phyloP scores from a whole-genome alignment of 208 protist species.

The Acanthamoeba castellanii region DNA sequence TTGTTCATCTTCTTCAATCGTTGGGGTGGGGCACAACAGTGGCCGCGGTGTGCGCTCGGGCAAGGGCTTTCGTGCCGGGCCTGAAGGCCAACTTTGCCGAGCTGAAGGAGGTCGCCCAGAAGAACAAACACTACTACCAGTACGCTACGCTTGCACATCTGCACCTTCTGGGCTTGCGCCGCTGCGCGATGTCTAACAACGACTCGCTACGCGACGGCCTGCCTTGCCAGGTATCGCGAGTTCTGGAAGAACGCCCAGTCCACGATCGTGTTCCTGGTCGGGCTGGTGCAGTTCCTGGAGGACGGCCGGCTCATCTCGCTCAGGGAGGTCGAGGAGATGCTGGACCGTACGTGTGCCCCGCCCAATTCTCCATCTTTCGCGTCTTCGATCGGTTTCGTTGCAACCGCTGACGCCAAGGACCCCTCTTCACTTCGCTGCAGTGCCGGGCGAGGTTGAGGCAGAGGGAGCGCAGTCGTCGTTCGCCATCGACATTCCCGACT shows the following conservation, averaged over 20 bases:
- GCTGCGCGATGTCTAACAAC: not conserved
- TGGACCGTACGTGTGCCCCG: not conserved
- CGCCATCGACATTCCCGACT: slow-evolving; percentile 60
- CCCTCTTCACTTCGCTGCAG: not conserved
- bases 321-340: slow-evolving; percentile 59
- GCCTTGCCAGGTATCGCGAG: slow-evolving; percentile 28
- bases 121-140: slow-evolving; percentile 61
- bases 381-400: not conserved
- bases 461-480: slow-evolving; percentile 52
- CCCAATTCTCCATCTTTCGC: not conserved
- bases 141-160: not conserved
- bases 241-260: slow-evolving; percentile 61
- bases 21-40: not conserved
- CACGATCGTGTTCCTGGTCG: slow-evolving; percentile 48
- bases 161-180: not conserved
- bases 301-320: slow-evolving; percentile 61
- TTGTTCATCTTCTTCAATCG: not conserved
- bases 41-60: not conserved
- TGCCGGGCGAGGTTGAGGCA: not conserved
- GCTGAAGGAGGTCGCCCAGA: slow-evolving; percentile 28
- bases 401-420: not conserved
- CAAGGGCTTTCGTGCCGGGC: slow-evolving; percentile 12
- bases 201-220: not conserved
- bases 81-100: slow-evolving; percentile 60
- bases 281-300: slow-evolving; percentile 26